Conservation (phyloP, 1,139 yeast genomes). For the Sugiyamaella pinicola region DNA sequence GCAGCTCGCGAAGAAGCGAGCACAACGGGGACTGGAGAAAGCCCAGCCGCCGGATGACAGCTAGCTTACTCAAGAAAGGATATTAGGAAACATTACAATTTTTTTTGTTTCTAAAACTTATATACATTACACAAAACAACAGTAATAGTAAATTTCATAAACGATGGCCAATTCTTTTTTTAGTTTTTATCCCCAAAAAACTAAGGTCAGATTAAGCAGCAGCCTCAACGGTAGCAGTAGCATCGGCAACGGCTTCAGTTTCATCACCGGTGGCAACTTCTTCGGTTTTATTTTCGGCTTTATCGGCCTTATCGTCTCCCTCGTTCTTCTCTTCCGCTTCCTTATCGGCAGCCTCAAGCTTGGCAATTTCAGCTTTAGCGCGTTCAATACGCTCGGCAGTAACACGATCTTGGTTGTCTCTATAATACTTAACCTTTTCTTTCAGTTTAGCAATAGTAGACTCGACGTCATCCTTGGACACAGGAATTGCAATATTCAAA, state of each 20-base stretch:
- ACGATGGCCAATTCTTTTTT: background rate
- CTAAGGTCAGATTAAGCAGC: background rate
- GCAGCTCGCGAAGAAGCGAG: no score
- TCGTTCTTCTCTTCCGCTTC: constrained; percentile 23
- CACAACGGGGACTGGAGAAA: no score
- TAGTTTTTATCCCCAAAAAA: background rate
- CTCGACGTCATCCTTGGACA: constrained; percentile 71
- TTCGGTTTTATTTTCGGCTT: constrained; percentile 21
- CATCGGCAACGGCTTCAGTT: constrained; percentile 11
- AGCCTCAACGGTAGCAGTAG: background rate
- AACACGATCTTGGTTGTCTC: constrained; percentile 76
- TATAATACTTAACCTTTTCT: constrained; percentile 70
- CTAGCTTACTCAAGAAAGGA: no score
- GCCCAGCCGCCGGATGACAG: no score
- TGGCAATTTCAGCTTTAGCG: constrained; percentile 75
- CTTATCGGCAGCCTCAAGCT: constrained; percentile 44
- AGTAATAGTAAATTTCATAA: constrained; percentile 5
- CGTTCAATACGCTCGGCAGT: constrained; percentile 73
- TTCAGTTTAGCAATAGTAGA: constrained; percentile 67
- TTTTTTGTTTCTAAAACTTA: constrained; percentile 12
- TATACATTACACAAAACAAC: constrained; percentile 14
- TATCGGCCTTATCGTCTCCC: constrained; percentile 20
- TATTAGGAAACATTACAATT: background rate
- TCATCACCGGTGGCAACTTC: constrained; percentile 7
- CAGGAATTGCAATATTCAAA: constrained; percentile 79